phyloP scores from a whole-genome alignment of 305 asterid species.

The Fraxinus paxiana region DNA sequence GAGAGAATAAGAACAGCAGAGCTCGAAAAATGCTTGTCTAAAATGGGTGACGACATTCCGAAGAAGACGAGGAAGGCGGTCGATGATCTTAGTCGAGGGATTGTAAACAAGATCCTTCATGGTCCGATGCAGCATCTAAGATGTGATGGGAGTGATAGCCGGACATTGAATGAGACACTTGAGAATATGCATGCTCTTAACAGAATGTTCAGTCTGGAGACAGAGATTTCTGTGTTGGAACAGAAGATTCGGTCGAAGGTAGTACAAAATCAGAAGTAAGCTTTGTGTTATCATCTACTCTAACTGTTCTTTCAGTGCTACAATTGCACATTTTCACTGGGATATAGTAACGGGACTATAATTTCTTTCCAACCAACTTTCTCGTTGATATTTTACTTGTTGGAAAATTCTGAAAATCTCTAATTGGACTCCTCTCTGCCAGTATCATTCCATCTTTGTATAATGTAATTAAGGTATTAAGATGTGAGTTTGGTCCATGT shows the following conservation, averaged over 20 bases:
- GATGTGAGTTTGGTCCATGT: conserved; percentile 28
- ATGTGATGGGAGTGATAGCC: conserved; percentile 90
- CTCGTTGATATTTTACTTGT: conserved; percentile 26
- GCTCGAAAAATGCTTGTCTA: conserved; percentile 82
- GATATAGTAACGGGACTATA: conserved; percentile 27
- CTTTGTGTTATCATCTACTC: neutral
- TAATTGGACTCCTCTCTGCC: neutral
- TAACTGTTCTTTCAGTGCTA: conserved; percentile 25
- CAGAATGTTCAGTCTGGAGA: conserved; percentile 85
- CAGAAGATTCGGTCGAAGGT: conserved; percentile 91
- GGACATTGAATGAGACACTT: conserved; percentile 82
- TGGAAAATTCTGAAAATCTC: neutral
- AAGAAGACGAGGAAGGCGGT: conserved; percentile 79
- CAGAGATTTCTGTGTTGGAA: conserved; percentile 82
- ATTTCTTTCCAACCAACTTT: conserved; percentile 24
- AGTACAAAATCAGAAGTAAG: conserved; percentile 76
- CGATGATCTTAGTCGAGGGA: conserved; percentile 85
- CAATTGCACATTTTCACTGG: conserved; percentile 27
- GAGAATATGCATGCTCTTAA: conserved; percentile 98
- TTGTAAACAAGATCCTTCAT: conserved; percentile 85
- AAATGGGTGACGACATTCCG: conserved; percentile 85
- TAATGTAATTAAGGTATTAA: conserved; percentile 23
- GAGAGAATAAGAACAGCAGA: conserved; percentile 81
- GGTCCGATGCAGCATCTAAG: conserved; percentile 98
- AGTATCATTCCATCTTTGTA: conserved; percentile 24